Evolutionary conservation across 139 green algal genomes (phyloP).

Genomic region (Dunaliella primolecta): DNA sequence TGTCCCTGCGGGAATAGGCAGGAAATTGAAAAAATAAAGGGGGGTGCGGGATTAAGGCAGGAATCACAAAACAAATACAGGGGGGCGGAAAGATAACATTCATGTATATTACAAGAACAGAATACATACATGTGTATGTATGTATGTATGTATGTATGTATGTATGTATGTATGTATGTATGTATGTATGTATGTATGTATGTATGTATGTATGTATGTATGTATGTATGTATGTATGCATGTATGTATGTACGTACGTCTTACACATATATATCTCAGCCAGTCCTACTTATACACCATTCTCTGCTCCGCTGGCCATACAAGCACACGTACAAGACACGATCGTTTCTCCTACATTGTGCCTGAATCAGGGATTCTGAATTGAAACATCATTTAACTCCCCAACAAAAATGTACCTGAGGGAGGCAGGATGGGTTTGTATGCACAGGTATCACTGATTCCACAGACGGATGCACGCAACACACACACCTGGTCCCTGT

Average conservation of each 20-base stretch:
- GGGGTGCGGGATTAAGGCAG: too few relatives aligned
- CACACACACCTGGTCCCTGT: too few relatives aligned
- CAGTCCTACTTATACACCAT: not conserved
- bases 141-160: not conserved
- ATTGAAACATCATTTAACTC: not conserved
- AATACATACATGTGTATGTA: not conserved
- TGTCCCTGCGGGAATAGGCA: too few relatives aligned
- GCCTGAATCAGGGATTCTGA: not conserved
- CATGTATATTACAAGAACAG: too few relatives aligned
- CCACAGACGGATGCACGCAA: too few relatives aligned
- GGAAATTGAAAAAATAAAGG: too few relatives aligned
- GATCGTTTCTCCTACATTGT: not conserved
- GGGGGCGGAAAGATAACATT: too few relatives aligned
- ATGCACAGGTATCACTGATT: too few relatives aligned
- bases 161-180: not conserved
- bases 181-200: not conserved
- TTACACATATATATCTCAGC: too few relatives aligned
- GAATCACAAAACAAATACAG: too few relatives aligned
- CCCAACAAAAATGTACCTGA: too few relatives aligned
- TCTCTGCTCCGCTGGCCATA: not conserved
- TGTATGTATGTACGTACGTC: not conserved
- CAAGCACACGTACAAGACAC: not conserved
- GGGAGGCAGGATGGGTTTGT: too few relatives aligned
- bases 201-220: not conserved
- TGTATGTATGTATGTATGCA: not conserved